Evolutionary conservation across 2,329 filamentous ascomycete genomes (phyloP), one percentile per base, ranked within the genome.

Genomic region (Alternaria gaisen): DNA sequence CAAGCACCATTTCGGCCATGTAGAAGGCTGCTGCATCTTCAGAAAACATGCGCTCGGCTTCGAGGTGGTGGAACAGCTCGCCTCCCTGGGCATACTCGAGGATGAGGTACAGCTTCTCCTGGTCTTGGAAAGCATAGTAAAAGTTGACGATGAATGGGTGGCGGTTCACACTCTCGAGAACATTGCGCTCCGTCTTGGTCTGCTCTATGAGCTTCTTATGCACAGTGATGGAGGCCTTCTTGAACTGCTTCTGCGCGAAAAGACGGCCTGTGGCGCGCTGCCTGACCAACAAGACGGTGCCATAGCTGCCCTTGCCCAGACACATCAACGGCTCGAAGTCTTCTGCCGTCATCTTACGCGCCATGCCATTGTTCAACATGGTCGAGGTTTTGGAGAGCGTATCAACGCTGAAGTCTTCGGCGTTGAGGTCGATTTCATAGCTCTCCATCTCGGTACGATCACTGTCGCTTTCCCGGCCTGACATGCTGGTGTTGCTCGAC

Each of bases 111-210:
- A 99, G 88, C 82, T 97, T 97, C 83, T 97, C 94, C 69, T 93
- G 93, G 75, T 99, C 95, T 80, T 99, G 95, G 80, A 99, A 99
- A 22, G 95, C 95, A 74, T 99, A 99, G 81, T 92, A 99, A 18
- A 99, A 86, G 81, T 98, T 98, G 67, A 99, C 95, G 48, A 99
- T 94, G 77, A 99, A 99, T 0, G 95, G 94, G 78, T 99, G 95
- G 34, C 94, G 88, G 80, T 96, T 98, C 79, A 99, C 92, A 61
- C 92, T 96, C 82, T 99, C 95, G 53, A 99, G 85, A 56, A 99
- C 97, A 71, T 90, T 90, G 51, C 95, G 91, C 82, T 99, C 95
- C 2, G 94, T 98, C 84, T 96, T 97, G 58, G 95, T 98, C 82
- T 98, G 95, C 81, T 98, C 94, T 52, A 99, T 88, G 32, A 98